Percentiles rank a stretch among this genome's conserved stretches.
phyloP scores from a whole-genome alignment of 768 basidiomycete genomes.

The Pleurotus djamor region DNA sequence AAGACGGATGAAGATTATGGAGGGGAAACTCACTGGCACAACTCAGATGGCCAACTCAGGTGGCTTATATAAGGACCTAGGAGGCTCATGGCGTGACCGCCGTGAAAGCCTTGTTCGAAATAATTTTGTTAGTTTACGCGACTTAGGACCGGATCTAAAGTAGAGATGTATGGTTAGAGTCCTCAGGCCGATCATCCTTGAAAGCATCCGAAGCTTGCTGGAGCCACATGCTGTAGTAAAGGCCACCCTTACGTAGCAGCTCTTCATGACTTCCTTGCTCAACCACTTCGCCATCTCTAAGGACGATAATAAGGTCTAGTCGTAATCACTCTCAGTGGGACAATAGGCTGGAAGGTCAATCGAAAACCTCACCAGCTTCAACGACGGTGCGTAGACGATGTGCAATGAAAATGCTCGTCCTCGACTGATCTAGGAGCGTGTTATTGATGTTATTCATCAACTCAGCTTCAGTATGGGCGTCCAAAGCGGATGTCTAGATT shows the following conservation, averaged over 20 bases:
- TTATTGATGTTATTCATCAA: constrained; percentile 92
- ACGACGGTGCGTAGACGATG: constrained; percentile 89
- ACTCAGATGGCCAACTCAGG: no score
- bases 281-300: constrained; percentile 85
- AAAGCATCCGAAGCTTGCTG: constrained; percentile 56
- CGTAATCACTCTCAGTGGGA: neutral
- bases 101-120: no score
- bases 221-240: constrained; percentile 83
- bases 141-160: no score
- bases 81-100: no score
- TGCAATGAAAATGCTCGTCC: constrained; percentile 97
- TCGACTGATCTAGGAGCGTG: constrained; percentile 68
- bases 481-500: constrained; percentile 89
- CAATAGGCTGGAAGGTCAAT: neutral
- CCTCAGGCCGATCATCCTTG: constrained; percentile 12
- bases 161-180: neutral
- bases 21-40: no score
- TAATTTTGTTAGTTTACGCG: no score
- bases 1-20: no score
- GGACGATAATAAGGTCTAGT: constrained; percentile 87
- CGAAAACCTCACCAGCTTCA: constrained; percentile 64
- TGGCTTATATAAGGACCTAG: no score
- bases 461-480: constrained; percentile 92
- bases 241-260: constrained; percentile 64
- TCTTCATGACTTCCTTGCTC: constrained; percentile 95